phyloP scores from a whole-genome alignment of 2,329 filamentous ascomycete species.

The Arthrobotrys musiformis region DNA sequence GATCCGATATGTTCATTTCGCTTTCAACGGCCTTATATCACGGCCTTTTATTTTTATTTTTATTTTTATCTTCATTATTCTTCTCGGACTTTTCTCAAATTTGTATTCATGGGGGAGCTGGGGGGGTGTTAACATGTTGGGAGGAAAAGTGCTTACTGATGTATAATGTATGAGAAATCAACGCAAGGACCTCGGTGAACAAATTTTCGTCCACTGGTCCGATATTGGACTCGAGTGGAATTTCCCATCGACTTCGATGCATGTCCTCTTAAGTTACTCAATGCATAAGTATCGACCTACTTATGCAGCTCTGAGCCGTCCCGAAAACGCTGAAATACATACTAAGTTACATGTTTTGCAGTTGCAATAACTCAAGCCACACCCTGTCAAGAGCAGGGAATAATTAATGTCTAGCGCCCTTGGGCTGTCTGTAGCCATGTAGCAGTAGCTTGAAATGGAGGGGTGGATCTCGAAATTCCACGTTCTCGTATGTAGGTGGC shows the following conservation, averaged over 20 bases:
- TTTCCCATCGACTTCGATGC: constrained; percentile 9
- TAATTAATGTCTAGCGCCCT: constrained; percentile 40
- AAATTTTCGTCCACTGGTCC: constrained; percentile 49
- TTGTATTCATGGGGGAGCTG: no score
- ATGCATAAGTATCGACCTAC: constrained; percentile 38
- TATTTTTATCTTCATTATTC: no score
- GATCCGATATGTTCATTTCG: constrained; percentile 18
- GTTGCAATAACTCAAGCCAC: constrained; percentile 38
- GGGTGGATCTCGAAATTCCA: constrained; percentile 37
- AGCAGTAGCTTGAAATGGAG: constrained; percentile 40
- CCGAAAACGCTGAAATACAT: constrained; percentile 42
- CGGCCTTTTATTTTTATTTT: not conserved
- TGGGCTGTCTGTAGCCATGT: no score
- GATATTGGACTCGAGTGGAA: constrained; percentile 27
- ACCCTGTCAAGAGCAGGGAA: constrained; percentile 44
- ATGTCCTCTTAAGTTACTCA: constrained; percentile 23
- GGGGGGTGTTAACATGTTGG: not conserved
- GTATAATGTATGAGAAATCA: constrained; percentile 30
- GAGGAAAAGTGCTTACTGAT: constrained; percentile 4
- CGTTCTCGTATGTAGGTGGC: constrained; percentile 22
- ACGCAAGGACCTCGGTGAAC: constrained; percentile 25
- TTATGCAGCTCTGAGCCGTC: constrained; percentile 43
- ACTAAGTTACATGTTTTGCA: no score
- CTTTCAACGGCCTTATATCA: not conserved
- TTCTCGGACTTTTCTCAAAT: no score